phyloP scores from a whole-genome alignment of 345 rosid species.

The Carallia pectinifolia region DNA sequence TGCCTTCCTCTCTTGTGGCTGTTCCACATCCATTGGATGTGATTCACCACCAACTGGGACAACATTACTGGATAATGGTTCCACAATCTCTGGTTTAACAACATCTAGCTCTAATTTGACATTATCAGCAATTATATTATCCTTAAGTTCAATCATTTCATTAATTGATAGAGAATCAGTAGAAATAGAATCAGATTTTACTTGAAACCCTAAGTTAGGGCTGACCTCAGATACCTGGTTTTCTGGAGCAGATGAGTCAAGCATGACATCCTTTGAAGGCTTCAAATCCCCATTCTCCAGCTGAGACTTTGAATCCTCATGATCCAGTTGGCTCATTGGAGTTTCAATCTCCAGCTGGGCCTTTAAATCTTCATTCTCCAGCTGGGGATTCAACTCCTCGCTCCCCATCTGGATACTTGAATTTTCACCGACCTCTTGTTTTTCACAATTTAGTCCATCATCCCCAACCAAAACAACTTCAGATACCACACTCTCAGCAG shows the following conservation, averaged over 20 bases:
- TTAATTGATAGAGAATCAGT: slow-evolving; percentile 97
- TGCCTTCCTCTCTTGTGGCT: slow-evolving; percentile 61
- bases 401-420: slow-evolving; percentile 3
- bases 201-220: slow-evolving; percentile 91
- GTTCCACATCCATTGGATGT: slow-evolving; percentile 89
- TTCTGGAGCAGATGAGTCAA: slow-evolving; percentile 53
- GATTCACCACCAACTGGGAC: slow-evolving; percentile 64
- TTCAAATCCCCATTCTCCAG: slow-evolving; percentile 42
- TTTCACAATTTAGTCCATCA: slow-evolving; percentile 33
- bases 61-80: slow-evolving; percentile 63
- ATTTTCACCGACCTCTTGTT: slow-evolving; percentile 15
- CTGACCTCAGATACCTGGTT: slow-evolving; percentile 99
- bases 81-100: slow-evolving; percentile 79
- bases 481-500: slow-evolving; percentile 31
- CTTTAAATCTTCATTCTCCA: slow-evolving; percentile 28
- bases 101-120: slow-evolving; percentile 94
- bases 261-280: slow-evolving; percentile 49
- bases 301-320: slow-evolving; percentile 37
- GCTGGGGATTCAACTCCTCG: slow-evolving; percentile 3
- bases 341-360: slow-evolving; percentile 33
- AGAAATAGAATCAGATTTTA: slow-evolving; percentile 98
- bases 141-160: slow-evolving; percentile 94
- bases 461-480: slow-evolving; percentile 34
- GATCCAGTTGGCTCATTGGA: slow-evolving; percentile 33
- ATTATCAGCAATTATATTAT: slow-evolving; percentile 93